A percentile compares a stretch with the other conserved stretches of the same genome.
These are phyloP conservation scores for Plasmodium adleri DNA, from an alignment of 169 alveolate species.

Conservation along the genomic window DNA sequence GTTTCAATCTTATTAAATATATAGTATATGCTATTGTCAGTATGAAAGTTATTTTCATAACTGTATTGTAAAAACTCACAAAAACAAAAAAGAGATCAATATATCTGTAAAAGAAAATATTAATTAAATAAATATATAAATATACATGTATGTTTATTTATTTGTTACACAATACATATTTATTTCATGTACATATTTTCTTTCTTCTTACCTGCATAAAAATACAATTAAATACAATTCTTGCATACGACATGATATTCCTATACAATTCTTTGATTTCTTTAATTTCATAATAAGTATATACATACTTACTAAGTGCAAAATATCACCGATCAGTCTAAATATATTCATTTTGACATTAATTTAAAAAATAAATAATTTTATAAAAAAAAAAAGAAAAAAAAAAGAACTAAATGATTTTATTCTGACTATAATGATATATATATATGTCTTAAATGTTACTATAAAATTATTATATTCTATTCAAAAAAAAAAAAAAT, in stretches of 20 bases:
- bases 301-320: slow-evolving; percentile 93
- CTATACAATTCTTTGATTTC: slow-evolving; percentile 94
- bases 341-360: slow-evolving; percentile 93
- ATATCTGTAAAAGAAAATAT: slow-evolving; percentile 77
- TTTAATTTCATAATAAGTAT: slow-evolving; percentile 93
- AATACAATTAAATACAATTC: slow-evolving; percentile 96
- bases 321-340: slow-evolving; percentile 94
- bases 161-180: background rate
- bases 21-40: slow-evolving; percentile 90
- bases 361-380: slow-evolving; percentile 12
- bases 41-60: slow-evolving; percentile 93
- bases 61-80: slow-evolving; percentile 93
- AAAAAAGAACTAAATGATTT: background rate
- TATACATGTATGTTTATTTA: background rate
- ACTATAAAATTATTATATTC: background rate
- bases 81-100: slow-evolving; percentile 89
- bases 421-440: background rate
- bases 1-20: slow-evolving; percentile 88
- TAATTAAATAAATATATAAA: slow-evolving; percentile 1
- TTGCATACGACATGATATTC: slow-evolving; percentile 96
- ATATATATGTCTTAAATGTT: too few relatives aligned
- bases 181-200: background rate
- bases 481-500: background rate
- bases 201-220: slow-evolving; percentile 87
- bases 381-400: slow-evolving; percentile 2